Evolutionary conservation across 2,329 filamentous ascomycete genomes (phyloP), one percentile per base, ranked within the genome.

Genomic region (Colletotrichum kahawae): DNA sequence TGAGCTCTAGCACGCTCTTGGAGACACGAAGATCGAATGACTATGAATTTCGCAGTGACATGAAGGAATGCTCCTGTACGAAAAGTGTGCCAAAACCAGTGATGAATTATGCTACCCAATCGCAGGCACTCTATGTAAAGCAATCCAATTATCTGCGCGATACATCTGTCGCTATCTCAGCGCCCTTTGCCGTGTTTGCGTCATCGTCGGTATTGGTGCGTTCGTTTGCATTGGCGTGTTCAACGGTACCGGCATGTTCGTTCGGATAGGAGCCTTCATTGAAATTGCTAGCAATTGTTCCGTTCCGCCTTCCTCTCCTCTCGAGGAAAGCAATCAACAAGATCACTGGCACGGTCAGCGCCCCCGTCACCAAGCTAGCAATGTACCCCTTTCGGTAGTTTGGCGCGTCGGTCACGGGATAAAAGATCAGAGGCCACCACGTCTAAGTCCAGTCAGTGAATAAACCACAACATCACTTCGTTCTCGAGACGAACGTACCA

Each of bases 401-500:
- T 4, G 84, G 84, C 13, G 84, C 84, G 78, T 84, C 84, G 0
- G 84, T 85, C 2, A 84, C 84, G 0, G 84, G 84, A 60, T 83
- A 86, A 65, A 86, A 86, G 21, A 85, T 80, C 8, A 85, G 73
- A 1, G 83, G 83, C 83, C 84, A 85, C 83, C 83, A 85, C 1
- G 82, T 84, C 72, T 74, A 9, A 8, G 10, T n/a, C 8, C 34
- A n/a, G 18, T 70, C 18, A 65, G 67, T 24, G 7, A 18, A 14
- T 27, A 54, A 14, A n/a, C 31, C 3, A 3, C 12, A 34, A 4
- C 14, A 48, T 18, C 16, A 18, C 4, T 7, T 2, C 3, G 29
- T 4, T 33, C 4, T 6, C 12, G 29, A n/a, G 18, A 21, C n/a
- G n/a, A 21, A 71, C 72, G 62, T 13, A 74, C 72, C 8, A 85